Evolutionary conservation across 345 rosid genomes (phyloP).

Genomic region (Cardamine resedifolia): DNA sequence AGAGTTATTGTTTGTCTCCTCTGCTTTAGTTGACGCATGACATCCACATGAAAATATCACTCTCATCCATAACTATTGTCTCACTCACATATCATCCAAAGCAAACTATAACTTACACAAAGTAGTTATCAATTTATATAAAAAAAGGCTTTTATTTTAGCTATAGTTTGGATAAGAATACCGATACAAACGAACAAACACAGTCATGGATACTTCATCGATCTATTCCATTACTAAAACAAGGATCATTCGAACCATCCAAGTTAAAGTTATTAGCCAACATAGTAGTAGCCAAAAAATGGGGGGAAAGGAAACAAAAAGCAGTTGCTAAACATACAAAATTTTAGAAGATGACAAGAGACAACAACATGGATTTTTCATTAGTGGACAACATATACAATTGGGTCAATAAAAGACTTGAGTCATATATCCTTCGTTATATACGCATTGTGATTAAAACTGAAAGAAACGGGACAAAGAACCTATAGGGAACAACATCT

Average conservation of each 20-base stretch:
- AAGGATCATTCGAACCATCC: constrained; percentile 1
- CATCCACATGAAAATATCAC: constrained; percentile 43
- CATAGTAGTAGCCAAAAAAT: background rate
- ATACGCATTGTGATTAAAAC: background rate
- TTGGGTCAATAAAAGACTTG: background rate
- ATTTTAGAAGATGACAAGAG: constrained; percentile 3
- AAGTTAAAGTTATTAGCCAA: constrained; percentile 23
- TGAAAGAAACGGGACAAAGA: background rate
- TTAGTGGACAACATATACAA: background rate
- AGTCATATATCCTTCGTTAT: background rate
- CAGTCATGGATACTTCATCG: constrained; percentile 26
- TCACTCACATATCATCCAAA: constrained; percentile 41
- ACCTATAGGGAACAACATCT: constrained; percentile 5
- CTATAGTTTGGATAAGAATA: constrained; percentile 31
- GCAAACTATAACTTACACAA: constrained; percentile 37
- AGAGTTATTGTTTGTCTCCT: constrained; percentile 36
- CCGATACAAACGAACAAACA: constrained; percentile 29
- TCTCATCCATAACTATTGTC: constrained; percentile 39
- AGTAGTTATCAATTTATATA: constrained; percentile 9
- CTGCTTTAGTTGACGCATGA: constrained; percentile 32
- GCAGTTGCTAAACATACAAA: background rate
- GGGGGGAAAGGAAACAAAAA: background rate
- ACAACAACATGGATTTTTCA: background rate
- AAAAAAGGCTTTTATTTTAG: background rate
- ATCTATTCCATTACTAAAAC: constrained; percentile 19